Evolutionary conservation across 495 filamentous ascomycete species (phyloP), one percentile per base, ranked within the genome.

Genomic region (Penicillium atrosanguineum): DNA sequence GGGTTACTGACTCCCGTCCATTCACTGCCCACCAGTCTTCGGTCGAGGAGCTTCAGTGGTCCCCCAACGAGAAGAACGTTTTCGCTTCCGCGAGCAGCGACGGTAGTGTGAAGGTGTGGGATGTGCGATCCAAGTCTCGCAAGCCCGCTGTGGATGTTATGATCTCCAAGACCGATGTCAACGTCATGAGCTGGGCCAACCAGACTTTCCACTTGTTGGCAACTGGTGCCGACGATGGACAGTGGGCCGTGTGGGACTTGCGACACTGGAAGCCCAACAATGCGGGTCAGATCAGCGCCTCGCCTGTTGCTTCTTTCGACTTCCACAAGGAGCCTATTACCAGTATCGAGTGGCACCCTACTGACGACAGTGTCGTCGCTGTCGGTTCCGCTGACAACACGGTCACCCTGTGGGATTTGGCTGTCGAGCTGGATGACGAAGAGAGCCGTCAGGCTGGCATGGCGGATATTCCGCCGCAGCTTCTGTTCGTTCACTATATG

Each of bases 241-340:
- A 87, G 28, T 97, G 92, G 91, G 90, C 83, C 0, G 91, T 97
- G 12, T 98, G 94, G 94, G 94, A 98, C 69, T 71, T 98, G 59
- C 82, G 94, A 52, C 88, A 93, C 60, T 97, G 94, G 88, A 96
- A 95, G 72, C 85, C 88, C 1, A 79, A 75, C 57, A 65, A 70
- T 16, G 61, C 75, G n/a, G 57, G 63, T 9, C 73, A 70, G 51
- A 70, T 67, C 46, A 63, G 43, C 21, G 82, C 88, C 1, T 83
- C 80, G 12, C 87, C 91, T 4, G 88, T 96, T 2, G 94, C 94
- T 2, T 86, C 85, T 29, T 98, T 97, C 71, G 81, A 84, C 59
- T 97, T 95, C 78, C 94, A 98, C 74, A 89, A 89, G 69, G 88
- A 96, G 69, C 93, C 95, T 54, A 89, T 98, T 63, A 97, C 94